Conservation (phyloP, 768 basidiomycete genomes). For the Mrakia blollopis region DNA sequence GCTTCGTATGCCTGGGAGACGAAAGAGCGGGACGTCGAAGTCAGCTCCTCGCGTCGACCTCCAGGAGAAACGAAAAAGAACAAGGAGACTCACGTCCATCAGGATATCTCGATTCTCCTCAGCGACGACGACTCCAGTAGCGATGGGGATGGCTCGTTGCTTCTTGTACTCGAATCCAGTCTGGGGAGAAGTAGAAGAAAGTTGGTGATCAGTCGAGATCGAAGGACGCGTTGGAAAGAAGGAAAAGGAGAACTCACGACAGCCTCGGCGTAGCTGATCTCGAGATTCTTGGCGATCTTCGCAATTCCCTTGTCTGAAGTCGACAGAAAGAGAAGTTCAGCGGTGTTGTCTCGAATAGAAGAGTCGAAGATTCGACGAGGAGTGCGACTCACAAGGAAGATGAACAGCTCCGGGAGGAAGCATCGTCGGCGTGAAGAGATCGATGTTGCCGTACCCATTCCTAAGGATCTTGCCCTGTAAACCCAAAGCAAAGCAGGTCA, state of each 20-base stretch:
- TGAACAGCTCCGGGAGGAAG: conserved; percentile 79
- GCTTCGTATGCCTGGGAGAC: conserved; percentile 71
- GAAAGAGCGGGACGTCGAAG: neutral
- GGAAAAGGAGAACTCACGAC: conserved; percentile 62
- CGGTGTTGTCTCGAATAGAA: no score
- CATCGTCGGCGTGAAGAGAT: conserved; percentile 93
- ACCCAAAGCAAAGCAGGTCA: neutral
- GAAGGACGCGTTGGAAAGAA: neutral
- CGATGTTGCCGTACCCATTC: conserved; percentile 95
- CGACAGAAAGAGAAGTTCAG: conserved; percentile 20
- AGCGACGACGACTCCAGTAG: conserved; percentile 82
- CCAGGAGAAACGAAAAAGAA: neutral
- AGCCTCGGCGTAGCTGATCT: conserved; percentile 88
- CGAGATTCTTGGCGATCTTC: conserved; percentile 81
- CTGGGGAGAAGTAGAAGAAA: conserved; percentile 47
- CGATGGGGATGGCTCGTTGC: conserved; percentile 78
- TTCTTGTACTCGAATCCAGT: conserved; percentile 94
- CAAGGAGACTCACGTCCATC: conserved; percentile 59
- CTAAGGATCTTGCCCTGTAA: conserved; percentile 82
- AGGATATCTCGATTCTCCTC: conserved; percentile 67
- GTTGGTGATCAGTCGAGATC: neutral
- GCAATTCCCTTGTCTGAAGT: conserved; percentile 70
- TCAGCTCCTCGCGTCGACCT: neutral
- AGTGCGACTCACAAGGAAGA: conserved; percentile 68
- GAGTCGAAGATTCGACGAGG: neutral